Evolutionary conservation across 345 rosid genomes (phyloP).

Genomic region (Cardamine occulta): DNA sequence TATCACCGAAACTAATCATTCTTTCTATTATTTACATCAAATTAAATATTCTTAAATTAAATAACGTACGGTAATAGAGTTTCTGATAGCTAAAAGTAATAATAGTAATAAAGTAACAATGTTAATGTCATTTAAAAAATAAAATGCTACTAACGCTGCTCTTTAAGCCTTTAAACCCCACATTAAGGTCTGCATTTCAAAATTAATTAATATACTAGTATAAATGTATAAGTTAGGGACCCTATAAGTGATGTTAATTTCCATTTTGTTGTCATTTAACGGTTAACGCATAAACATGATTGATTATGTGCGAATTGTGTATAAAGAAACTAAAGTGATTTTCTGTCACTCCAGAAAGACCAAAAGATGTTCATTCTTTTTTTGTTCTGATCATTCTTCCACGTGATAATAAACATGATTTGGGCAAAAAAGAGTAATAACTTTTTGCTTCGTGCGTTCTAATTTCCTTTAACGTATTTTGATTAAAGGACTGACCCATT

Average conservation of each 20-base stretch:
- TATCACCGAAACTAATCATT: too few relatives aligned
- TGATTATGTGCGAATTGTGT: background rate
- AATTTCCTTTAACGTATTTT: background rate
- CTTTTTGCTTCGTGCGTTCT: background rate
- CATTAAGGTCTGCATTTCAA: background rate
- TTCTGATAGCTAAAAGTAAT: background rate
- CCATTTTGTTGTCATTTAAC: background rate
- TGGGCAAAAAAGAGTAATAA: background rate
- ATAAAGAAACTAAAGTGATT: background rate
- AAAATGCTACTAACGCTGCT: background rate
- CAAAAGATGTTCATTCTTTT: too few relatives aligned
- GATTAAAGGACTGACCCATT: slow-evolving; percentile 7
- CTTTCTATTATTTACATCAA: too few relatives aligned
- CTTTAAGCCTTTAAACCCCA: background rate
- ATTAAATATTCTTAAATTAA: too few relatives aligned
- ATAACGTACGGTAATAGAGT: background rate
- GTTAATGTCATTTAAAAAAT: background rate
- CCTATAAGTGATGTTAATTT: background rate
- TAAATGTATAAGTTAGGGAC: too few relatives aligned
- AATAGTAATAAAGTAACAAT: background rate
- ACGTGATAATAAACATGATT: background rate
- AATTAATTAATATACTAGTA: too few relatives aligned
- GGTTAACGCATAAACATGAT: background rate
- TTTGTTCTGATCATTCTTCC: too few relatives aligned
- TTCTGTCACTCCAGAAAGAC: background rate